These are phyloP conservation scores for Hymenoscyphus albidus DNA, from an alignment of 2,329 filamentous ascomycete species.

Conservation along the genomic window DNA sequence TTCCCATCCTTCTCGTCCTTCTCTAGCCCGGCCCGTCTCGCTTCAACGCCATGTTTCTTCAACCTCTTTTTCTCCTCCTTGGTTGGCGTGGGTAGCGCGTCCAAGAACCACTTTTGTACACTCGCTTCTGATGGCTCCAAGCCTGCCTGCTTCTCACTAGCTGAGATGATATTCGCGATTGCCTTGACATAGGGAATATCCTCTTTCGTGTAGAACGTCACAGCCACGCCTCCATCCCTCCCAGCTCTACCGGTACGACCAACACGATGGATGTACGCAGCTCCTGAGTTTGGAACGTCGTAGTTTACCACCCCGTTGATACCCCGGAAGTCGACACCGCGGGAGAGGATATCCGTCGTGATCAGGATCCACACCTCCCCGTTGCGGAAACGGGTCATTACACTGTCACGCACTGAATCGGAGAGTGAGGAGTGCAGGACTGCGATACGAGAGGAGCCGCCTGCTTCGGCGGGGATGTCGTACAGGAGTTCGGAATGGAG, in stretches of 20 bases:
- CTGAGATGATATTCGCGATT: slow-evolving; percentile 87
- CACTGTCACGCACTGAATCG: slow-evolving; percentile 67
- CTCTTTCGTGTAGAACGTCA: slow-evolving; percentile 94
- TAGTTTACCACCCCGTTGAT: slow-evolving; percentile 97
- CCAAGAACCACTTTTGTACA: slow-evolving; percentile 81
- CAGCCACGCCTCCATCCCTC: slow-evolving; percentile 78
- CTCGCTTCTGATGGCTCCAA: slow-evolving; percentile 51
- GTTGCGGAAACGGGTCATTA: slow-evolving; percentile 86
- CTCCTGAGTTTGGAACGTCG: slow-evolving; percentile 88
- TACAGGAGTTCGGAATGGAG: slow-evolving; percentile 88
- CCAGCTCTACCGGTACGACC: slow-evolving; percentile 88
- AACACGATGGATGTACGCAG: slow-evolving; percentile 88
- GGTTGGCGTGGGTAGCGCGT: slow-evolving; percentile 76
- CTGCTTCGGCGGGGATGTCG: slow-evolving; percentile 86
- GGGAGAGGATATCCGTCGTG: slow-evolving; percentile 87
- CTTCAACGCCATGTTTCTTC: slow-evolving; percentile 77
- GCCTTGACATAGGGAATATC: slow-evolving; percentile 87
- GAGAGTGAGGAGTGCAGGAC: slow-evolving; percentile 86
- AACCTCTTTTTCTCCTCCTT: slow-evolving; percentile 83
- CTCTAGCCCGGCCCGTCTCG: slow-evolving; percentile 46
- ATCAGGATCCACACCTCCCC: slow-evolving; percentile 96
- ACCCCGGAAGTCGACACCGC: slow-evolving; percentile 90
- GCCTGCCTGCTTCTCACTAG: slow-evolving; percentile 69
- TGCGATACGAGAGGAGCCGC: slow-evolving; percentile 78
- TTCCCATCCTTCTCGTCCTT: slow-evolving; percentile 35